These are phyloP conservation scores for Suillus discolor DNA, from an alignment of 768 basidiomycete species.

Conservation along the genomic window DNA sequence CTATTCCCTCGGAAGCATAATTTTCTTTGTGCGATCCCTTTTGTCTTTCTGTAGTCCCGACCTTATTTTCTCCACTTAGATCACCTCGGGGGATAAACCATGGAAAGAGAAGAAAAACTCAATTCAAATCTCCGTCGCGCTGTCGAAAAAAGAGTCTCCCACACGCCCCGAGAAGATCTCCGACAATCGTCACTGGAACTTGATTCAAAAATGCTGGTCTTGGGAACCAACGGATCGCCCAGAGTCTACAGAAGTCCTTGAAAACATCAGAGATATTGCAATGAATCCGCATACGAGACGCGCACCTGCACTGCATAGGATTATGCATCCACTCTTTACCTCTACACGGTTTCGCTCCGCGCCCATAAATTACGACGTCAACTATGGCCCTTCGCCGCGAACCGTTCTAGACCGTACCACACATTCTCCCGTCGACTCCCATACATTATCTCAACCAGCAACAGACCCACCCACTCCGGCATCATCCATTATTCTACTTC, in stretches of 20 bases:
- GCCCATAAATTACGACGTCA: constrained; percentile 64
- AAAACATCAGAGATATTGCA: constrained; percentile 15
- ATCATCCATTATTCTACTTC: constrained; percentile 51
- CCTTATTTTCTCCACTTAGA: background rate
- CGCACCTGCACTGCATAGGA: constrained; percentile 44
- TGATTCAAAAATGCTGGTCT: background rate
- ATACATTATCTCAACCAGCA: constrained; percentile 62
- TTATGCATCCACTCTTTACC: constrained; percentile 69
- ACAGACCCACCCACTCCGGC: constrained; percentile 58
- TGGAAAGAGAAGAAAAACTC: background rate
- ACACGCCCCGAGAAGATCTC: background rate
- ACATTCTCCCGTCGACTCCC: constrained; percentile 52
- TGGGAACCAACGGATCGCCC: background rate
- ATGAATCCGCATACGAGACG: constrained; percentile 24
- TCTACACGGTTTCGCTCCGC: constrained; percentile 56
- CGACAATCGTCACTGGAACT: background rate
- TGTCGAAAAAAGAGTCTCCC: background rate
- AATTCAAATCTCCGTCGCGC: background rate
- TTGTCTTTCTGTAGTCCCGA: background rate
- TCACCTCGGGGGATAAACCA: background rate
- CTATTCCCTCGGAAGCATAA: constrained; percentile 37
- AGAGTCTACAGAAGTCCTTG: background rate
- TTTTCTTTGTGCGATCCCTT: constrained; percentile 9
- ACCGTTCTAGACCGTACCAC: constrained; percentile 60
- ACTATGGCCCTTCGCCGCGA: constrained; percentile 56